Conservation (phyloP, 495 filamentous ascomycete genomes). For the Jackrogersella multiformis region DNA sequence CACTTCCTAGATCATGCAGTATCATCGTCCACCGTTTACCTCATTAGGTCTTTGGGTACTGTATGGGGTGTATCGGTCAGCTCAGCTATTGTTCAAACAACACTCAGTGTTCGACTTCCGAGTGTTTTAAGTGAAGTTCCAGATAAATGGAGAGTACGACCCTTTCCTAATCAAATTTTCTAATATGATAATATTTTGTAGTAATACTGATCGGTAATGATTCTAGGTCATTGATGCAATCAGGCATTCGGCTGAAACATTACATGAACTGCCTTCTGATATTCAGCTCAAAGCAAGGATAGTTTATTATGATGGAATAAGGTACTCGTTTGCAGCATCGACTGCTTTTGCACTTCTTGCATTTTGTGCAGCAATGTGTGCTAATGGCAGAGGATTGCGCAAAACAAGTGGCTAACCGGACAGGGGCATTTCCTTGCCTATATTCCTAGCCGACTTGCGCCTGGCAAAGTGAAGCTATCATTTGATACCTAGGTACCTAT, state of each 20-base stretch:
- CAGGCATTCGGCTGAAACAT: constrained; percentile 66
- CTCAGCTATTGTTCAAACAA: constrained; percentile 70
- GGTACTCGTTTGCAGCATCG: constrained; percentile 63
- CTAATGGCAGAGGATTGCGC: constrained; percentile 57
- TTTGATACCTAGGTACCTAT: too few species aligned
- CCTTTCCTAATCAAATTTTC: constrained; percentile 40
- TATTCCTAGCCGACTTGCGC: too few species aligned
- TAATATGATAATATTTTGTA: constrained; percentile 32
- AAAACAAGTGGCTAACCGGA: constrained; percentile 32
- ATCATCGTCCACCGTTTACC: constrained; percentile 69
- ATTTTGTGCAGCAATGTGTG: constrained; percentile 61
- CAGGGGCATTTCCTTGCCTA: background rate
- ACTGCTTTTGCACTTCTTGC: constrained; percentile 61
- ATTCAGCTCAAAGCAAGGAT: constrained; percentile 66
- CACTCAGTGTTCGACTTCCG: constrained; percentile 65
- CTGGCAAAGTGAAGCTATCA: too few species aligned
- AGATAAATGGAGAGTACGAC: constrained; percentile 72
- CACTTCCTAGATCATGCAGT: constrained; percentile 66
- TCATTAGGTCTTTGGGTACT: constrained; percentile 69
- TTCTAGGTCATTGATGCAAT: constrained; percentile 67
- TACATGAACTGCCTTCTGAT: constrained; percentile 63
- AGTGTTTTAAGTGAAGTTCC: constrained; percentile 68
- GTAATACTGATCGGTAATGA: constrained; percentile 2
- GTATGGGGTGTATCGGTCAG: constrained; percentile 73
- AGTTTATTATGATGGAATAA: constrained; percentile 68